These are phyloP conservation scores for Alopecurus myosuroides DNA, from an alignment of 176 grass and related monocot species.

Conservation along the genomic window DNA sequence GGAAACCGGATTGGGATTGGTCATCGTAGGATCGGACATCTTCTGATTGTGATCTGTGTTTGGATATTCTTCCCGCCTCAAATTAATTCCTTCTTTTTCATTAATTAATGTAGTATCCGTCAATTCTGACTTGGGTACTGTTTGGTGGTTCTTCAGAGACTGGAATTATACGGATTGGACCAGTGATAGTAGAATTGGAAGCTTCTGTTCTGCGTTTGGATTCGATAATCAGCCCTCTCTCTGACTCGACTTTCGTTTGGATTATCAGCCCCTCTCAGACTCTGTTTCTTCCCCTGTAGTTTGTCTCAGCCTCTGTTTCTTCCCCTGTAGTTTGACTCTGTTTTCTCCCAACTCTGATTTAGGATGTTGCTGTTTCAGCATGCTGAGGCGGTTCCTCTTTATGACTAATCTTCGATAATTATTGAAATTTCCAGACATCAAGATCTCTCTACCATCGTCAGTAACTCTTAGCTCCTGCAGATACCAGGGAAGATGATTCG, in stretches of 20 bases:
- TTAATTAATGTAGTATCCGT: too few relatives aligned
- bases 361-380: too few relatives aligned
- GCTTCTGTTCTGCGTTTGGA: neutral
- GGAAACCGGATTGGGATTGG: neutral
- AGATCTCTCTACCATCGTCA: too few relatives aligned
- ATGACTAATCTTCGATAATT: too few relatives aligned
- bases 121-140: neutral
- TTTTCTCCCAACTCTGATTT: too few relatives aligned
- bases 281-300: neutral
- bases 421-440: too few relatives aligned
- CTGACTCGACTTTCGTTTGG: too few relatives aligned
- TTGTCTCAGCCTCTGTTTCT: too few relatives aligned
- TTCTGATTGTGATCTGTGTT: neutral
- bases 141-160: neutral
- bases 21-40: neutral
- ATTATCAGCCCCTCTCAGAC: neutral
- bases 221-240: neutral
- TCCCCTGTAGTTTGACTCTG: too few relatives aligned
- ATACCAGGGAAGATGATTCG: neutral
- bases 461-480: neutral
- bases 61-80: neutral
- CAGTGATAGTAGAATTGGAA: neutral
- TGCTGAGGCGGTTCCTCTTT: too few relatives aligned
- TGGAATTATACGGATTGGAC: neutral
- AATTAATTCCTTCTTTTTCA: neutral